Conservation (phyloP, 495 filamentous ascomycete genomes). For the Tuber indicum region DNA sequence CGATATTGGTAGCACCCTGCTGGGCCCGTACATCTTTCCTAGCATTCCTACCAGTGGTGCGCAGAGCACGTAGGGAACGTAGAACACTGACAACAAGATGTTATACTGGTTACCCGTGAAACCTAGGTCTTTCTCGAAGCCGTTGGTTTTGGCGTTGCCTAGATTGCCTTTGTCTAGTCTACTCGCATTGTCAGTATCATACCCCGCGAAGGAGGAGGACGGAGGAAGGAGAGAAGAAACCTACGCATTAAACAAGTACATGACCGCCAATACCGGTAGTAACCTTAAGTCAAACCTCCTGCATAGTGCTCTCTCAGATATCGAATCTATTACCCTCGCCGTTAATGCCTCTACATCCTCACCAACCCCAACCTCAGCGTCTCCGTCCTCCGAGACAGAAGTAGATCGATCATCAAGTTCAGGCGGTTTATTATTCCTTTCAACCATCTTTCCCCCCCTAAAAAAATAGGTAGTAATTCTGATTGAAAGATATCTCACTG, state of each 20-base stretch:
- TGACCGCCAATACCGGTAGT: slow-evolving; percentile 57
- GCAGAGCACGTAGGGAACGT: slow-evolving; percentile 67
- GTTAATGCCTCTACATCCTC: slow-evolving; percentile 24
- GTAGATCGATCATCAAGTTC: slow-evolving; percentile 5
- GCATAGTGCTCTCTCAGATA: slow-evolving; percentile 57
- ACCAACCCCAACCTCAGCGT: background rate
- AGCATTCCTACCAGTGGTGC: slow-evolving; percentile 61
- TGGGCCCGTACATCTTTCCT: slow-evolving; percentile 61
- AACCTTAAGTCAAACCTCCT: slow-evolving; percentile 59
- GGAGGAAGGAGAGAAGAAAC: background rate
- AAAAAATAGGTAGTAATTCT: background rate
- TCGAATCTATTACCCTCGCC: slow-evolving; percentile 42
- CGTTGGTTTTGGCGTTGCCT: slow-evolving; percentile 62
- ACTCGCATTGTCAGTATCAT: slow-evolving; percentile 50
- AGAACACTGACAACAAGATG: slow-evolving; percentile 65
- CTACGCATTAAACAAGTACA: slow-evolving; percentile 49
- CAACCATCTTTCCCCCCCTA: slow-evolving; percentile 9
- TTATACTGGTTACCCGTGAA: slow-evolving; percentile 64
- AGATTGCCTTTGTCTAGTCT: slow-evolving; percentile 61
- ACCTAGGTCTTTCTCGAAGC: slow-evolving; percentile 47
- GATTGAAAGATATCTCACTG: background rate
- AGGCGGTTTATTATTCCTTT: background rate
- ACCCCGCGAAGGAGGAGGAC: slow-evolving; percentile 38
- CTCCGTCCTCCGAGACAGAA: slow-evolving; percentile 12
- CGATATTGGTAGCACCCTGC: slow-evolving; percentile 57